phyloP scores from a whole-genome alignment of 768 basidiomycete genomes.

The Albatrellus ellisii region DNA sequence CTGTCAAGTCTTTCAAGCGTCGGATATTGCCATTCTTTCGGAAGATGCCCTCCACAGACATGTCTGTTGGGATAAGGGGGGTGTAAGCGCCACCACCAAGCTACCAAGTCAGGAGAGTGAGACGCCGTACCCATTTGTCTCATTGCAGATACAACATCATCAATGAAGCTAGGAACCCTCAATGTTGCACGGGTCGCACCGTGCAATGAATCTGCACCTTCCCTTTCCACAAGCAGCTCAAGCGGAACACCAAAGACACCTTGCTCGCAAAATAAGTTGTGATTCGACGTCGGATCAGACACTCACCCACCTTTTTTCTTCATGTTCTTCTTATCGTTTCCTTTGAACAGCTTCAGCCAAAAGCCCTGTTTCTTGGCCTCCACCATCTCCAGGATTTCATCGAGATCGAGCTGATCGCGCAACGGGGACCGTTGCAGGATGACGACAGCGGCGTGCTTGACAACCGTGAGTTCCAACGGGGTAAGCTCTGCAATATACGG shows the following conservation, averaged over 20 bases:
- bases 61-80: constrained; percentile 44
- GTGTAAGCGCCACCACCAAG: constrained; percentile 1
- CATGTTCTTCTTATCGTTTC: constrained; percentile 78
- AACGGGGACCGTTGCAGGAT: constrained; percentile 67
- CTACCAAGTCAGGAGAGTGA: neutral
- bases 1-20: constrained; percentile 79
- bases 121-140: constrained; percentile 82
- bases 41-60: constrained; percentile 99
- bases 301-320: constrained; percentile 63
- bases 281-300: constrained; percentile 8
- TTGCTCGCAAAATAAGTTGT: constrained; percentile 19
- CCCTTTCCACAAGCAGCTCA: constrained; percentile 84
- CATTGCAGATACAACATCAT: constrained; percentile 98
- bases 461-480: constrained; percentile 74
- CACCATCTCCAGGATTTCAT: constrained; percentile 87
- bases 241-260: constrained; percentile 91
- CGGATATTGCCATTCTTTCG: constrained; percentile 97
- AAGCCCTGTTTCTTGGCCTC: constrained; percentile 89
- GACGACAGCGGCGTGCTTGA: constrained; percentile 85
- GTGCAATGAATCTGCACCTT: constrained; percentile 89
- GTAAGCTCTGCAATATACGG: constrained; percentile 79
- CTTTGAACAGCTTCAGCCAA: constrained; percentile 93
- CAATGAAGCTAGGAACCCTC: constrained; percentile 92
- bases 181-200: constrained; percentile 79
- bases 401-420: constrained; percentile 74